These are phyloP conservation scores for Castanea sativa DNA, from an alignment of 306 rosid species.

Conservation along the genomic window DNA sequence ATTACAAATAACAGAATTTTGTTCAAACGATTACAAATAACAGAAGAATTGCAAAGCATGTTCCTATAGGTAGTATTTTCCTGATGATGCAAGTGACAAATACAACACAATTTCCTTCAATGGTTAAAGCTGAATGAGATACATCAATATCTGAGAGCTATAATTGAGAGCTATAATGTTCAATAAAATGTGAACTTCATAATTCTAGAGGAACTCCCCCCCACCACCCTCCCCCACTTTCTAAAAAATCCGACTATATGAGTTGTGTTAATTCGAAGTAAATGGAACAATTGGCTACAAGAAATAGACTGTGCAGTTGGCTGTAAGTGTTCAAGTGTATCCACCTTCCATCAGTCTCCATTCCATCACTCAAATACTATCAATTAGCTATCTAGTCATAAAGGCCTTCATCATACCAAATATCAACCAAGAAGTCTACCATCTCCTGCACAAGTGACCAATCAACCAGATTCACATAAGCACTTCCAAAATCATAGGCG, in stretches of 20 bases:
- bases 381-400: constrained; percentile 47
- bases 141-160: neutral
- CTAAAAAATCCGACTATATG: neutral
- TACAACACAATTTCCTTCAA: neutral
- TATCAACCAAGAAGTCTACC: constrained; percentile 96
- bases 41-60: neutral
- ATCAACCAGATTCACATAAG: constrained; percentile 22
- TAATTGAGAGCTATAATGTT: neutral
- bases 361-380: neutral
- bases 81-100: neutral
- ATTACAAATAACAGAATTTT: neutral
- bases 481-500: neutral
- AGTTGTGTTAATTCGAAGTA: neutral
- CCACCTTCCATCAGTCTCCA: neutral
- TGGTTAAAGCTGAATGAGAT: neutral
- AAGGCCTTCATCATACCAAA: constrained; percentile 83
- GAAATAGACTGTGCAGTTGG: constrained; percentile 5
- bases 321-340: constrained; percentile 1
- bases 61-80: neutral
- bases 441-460: constrained; percentile 69
- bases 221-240: too few species aligned
- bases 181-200: neutral
- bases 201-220: neutral
- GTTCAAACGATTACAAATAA: neutral
- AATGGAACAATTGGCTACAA: constrained; percentile 15